phyloP scores from a whole-genome alignment of 2,329 filamentous ascomycete genomes.

The Davidsoniella eucalypti region DNA sequence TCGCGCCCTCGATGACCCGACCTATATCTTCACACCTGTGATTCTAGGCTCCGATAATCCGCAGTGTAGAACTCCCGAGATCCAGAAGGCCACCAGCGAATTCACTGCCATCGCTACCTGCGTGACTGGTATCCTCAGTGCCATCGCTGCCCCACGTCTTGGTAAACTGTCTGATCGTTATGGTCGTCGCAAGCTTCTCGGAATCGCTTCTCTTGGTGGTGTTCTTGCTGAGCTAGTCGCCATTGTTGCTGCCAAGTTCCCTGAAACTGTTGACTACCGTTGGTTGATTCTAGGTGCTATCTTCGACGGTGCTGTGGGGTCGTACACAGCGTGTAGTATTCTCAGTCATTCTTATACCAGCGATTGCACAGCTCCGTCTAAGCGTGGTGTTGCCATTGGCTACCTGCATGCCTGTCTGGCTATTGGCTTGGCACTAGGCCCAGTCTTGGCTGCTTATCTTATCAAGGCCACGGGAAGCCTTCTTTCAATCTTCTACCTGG shows the following conservation, averaged over 20 bases:
- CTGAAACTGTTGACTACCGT: constrained; percentile 56
- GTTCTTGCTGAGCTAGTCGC: constrained; percentile 59
- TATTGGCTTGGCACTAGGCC: constrained; percentile 73
- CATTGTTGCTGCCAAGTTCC: constrained; percentile 60
- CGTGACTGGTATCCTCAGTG: constrained; percentile 59
- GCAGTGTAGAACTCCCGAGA: constrained; percentile 64
- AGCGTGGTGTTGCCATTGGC: constrained; percentile 68
- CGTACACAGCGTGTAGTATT: constrained; percentile 66
- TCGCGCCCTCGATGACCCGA: constrained; percentile 35
- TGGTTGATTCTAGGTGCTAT: constrained; percentile 63
- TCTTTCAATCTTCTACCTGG: constrained; percentile 71
- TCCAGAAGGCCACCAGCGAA: constrained; percentile 58
- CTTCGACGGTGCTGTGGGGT: constrained; percentile 72
- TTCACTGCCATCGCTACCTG: constrained; percentile 67
- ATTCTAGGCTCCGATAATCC: constrained; percentile 53
- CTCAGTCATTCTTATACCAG: constrained; percentile 74
- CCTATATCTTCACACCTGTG: constrained; percentile 44
- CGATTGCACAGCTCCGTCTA: constrained; percentile 70
- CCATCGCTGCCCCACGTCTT: constrained; percentile 65
- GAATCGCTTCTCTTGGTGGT: constrained; percentile 57
- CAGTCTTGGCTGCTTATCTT: constrained; percentile 63
- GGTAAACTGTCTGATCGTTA: constrained; percentile 76
- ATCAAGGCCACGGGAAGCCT: constrained; percentile 61
- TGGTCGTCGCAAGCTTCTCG: constrained; percentile 60
- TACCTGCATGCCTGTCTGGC: constrained; percentile 85